A percentile compares a stretch with the other conserved stretches of the same genome.
Evolutionary conservation across 495 filamentous ascomycete species (phyloP).

Genomic region (Thozetella sp.): DNA sequence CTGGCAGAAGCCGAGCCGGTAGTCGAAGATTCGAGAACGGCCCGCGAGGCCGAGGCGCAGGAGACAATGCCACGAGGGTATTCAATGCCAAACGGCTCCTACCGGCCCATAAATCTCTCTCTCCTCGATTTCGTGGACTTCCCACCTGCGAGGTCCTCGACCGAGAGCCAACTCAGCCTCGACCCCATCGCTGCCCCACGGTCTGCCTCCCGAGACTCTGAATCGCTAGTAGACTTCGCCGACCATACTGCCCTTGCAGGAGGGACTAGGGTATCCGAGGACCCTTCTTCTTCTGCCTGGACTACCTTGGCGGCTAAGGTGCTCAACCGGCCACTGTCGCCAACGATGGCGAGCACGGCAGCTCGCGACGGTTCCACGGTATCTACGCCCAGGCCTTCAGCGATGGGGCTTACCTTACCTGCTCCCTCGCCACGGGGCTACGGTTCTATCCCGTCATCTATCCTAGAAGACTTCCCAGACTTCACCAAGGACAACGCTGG

Average conservation of each 20-base stretch:
- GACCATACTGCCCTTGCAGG: too few relatives aligned
- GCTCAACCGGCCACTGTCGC: too few relatives aligned
- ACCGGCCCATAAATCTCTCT: conserved; percentile 10
- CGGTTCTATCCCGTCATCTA: neutral
- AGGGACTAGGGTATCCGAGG: too few relatives aligned
- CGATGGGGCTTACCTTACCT: too few relatives aligned
- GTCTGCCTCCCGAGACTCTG: too few relatives aligned
- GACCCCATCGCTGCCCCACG: too few relatives aligned
- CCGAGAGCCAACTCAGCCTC: neutral
- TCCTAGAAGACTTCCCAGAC: neutral
- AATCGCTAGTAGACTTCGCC: too few relatives aligned
- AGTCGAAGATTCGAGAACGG: neutral
- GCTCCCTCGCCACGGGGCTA: neutral
- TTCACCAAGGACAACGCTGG: neutral
- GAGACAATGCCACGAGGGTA: neutral
- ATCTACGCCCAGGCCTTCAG: too few relatives aligned
- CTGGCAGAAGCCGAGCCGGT: neutral
- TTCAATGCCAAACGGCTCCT: conserved; percentile 4
- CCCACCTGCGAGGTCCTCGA: conserved; percentile 4
- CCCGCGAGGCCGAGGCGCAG: neutral
- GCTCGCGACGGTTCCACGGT: neutral
- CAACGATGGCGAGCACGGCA: neutral
- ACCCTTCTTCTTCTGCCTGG: neutral
- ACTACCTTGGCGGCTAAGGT: neutral
- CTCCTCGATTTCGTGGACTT: conserved; percentile 4